A percentile compares a stretch with the other conserved stretches of the same genome.
Evolutionary conservation across 148 eudicot genomes (phyloP).

Genomic region (Chenopodium album): DNA sequence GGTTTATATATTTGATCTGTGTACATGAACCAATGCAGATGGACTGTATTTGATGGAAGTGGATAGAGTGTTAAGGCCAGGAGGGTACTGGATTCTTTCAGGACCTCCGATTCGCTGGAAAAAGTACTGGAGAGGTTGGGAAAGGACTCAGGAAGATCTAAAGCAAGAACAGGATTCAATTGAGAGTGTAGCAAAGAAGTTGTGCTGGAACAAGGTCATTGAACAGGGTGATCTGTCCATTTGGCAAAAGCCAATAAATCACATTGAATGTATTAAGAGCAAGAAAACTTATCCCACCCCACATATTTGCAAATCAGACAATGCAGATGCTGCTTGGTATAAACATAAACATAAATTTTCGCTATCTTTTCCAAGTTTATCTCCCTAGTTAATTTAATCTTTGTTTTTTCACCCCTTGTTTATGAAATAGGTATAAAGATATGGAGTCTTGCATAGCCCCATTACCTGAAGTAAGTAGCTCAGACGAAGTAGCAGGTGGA

Average conservation of each 20-base stretch:
- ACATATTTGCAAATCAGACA: conserved; percentile 67
- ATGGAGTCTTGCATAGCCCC: conserved; percentile 87
- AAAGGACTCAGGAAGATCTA: conserved; percentile 78
- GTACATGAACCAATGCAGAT: conserved; percentile 34
- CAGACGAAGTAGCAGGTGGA: conserved; percentile 80
- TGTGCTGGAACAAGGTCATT: conserved; percentile 84
- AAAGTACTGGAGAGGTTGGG: conserved; percentile 92
- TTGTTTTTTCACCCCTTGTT: background rate
- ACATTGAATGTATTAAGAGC: conserved; percentile 56
- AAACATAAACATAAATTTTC: background rate
- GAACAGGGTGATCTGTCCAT: conserved; percentile 78
- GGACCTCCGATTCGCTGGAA: conserved; percentile 94
- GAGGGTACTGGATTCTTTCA: conserved; percentile 96
- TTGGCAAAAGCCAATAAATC: conserved; percentile 92
- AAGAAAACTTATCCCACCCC: conserved; percentile 40
- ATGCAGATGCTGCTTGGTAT: conserved; percentile 61
- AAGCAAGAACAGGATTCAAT: conserved; percentile 84
- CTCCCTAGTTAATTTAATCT: background rate
- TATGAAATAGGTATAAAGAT: conserved; percentile 59
- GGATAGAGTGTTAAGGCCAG: conserved; percentile 86
- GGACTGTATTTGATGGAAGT: conserved; percentile 88
- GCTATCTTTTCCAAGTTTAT: background rate
- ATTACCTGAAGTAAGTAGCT: conserved; percentile 65
- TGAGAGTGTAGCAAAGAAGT: conserved; percentile 60
- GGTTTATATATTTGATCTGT: background rate